phyloP scores from a whole-genome alignment of 1,284 basidiomycete genomes.

The Marasmius fiardii region DNA sequence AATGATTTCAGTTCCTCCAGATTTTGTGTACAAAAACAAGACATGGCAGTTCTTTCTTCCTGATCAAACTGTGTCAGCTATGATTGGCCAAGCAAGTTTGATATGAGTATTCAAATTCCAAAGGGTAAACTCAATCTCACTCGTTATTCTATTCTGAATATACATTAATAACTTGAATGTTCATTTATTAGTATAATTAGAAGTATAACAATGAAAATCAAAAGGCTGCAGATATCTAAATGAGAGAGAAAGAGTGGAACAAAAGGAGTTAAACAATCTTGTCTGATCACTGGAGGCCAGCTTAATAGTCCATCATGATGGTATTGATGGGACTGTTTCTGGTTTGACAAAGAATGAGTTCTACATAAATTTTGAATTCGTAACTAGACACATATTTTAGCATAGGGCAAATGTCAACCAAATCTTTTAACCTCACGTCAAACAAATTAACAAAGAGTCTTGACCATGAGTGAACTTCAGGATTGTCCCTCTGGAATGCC shows the following conservation, averaged over 20 bases:
- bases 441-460: conserved; percentile 22
- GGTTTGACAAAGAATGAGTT: too few species aligned
- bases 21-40: background rate
- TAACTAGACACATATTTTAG: background rate
- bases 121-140: background rate
- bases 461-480: conserved; percentile 26
- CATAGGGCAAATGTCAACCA: background rate
- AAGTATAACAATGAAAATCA: too few species aligned
- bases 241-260: too few species aligned
- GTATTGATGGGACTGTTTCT: too few species aligned
- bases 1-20: background rate
- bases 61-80: background rate
- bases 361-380: too few species aligned
- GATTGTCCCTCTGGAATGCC: conserved; percentile 22
- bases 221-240: too few species aligned
- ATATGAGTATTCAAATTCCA: background rate
- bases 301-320: too few species aligned
- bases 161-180: too few species aligned
- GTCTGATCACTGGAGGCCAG: background rate
- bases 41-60: background rate
- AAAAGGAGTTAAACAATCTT: too few species aligned
- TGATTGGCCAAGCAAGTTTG: background rate
- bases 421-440: conserved; percentile 5
- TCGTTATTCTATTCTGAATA: too few species aligned
- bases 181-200: too few species aligned